Evolutionary conservation across 768 basidiomycete species (phyloP), one percentile per base, ranked within the genome.

Genomic region (Russula sp.): DNA sequence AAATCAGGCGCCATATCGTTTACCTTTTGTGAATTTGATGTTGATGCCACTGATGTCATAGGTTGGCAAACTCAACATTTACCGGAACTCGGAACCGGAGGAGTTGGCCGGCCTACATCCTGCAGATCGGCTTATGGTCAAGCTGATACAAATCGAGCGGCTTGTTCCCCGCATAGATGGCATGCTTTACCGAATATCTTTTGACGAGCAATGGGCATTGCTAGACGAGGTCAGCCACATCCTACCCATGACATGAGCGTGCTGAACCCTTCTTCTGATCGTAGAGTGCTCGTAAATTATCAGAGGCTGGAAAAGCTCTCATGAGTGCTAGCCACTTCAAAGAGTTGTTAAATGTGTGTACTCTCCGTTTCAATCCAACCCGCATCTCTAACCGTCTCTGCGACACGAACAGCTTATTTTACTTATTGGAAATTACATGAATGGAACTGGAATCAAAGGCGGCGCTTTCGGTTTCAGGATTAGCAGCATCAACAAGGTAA

Each of bases 391-490:
- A n/a, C 20, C 11, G 2, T 38, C 6, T 48, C 8, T 1, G 29
- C 11, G 20, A 36, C 13, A 11, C 36, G 1, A 47, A 20, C 56
- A 87, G 88, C 82, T 99, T 45, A 97, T 98, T 66, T 85, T 99
- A 14, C 80, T 95, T 67, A 84, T 99, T 67, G 96, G 96, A 46
- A 99, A 99, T 72, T 99, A 93, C 73, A 94, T 98, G 87, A 99
- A 99, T 71, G 93, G 94, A 7, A 88, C 93, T 56, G 93, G 95
- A 57, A 82, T 93, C 68, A 97, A 96, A 72, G 96, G 96, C 58
- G 95, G 95, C 36, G 97, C 97, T 1, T 96, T 91, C 68, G 96
- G 96, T 61, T 99, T 99, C 82, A 85, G 90, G 69, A 85, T 98
- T 56, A 93, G 92, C 75, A 96, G 94, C 73, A 95, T 99, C 74